Evolutionary conservation across 2,329 filamentous ascomycete genomes (phyloP), one percentile per base, ranked within the genome.

Genomic region (Sporothrix phasma): DNA sequence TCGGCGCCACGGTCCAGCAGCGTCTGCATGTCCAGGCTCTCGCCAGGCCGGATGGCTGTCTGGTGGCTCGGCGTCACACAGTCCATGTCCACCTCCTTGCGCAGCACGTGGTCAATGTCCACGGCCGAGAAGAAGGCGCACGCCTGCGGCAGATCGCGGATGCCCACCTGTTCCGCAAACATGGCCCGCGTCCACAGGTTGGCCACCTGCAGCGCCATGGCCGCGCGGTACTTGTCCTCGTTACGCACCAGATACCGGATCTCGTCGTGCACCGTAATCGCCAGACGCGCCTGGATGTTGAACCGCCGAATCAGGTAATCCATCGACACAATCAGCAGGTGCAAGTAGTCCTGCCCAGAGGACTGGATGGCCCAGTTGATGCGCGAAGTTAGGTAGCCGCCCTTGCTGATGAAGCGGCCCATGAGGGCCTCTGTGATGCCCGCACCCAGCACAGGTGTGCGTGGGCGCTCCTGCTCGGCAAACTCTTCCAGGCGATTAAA

Each of bases 301-400:
- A 89, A 99, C 5, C 88, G 88, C 1, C 91, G 85, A 62, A 88
- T 87, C 3, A 99, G 82, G 72, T 96, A 96, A 73, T 97, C 92
- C 95, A 99, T 99, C 15, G 86, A 82, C 2, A 97, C 85, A 67
- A 99, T 91, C 19, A 99, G 82, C 4, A 99, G 85, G 72, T 99
- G 94, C 1, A 99, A 83, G 74, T 99, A 99, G 74, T 99, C 95
- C 3, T 97, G 93, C 5, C 95, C 94, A 0, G 90, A 96, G 0
- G 92, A 97, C 72, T 99, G 94, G 69, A 99, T 97, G 3, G 94
- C 94, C 94, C 94, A 99, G 73, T 99, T 99, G 76, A 99, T 97
- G 39, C 95, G 88, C 19, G 89, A 95, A 1, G 94, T 97, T 78
- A 99, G 88, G 76, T 96, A 99, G 24, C 88, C 90, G 41, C 92